These are phyloP conservation scores for Purshia tridentata DNA, from an alignment of 306 rosid species.

Conservation along the genomic window DNA sequence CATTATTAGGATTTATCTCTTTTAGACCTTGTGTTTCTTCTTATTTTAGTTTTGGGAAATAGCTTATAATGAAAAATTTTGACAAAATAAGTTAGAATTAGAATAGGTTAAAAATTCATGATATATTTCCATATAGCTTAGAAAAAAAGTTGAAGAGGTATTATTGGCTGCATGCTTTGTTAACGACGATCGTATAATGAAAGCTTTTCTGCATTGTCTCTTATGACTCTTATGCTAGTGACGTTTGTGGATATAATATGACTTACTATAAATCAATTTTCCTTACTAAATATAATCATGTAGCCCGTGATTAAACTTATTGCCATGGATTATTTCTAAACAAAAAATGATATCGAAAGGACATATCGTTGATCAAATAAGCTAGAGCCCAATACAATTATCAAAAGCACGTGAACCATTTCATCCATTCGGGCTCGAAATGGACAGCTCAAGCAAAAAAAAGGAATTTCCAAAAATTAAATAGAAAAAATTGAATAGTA, in stretches of 20 bases:
- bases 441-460: constrained; percentile 40
- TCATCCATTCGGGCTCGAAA: constrained; percentile 34
- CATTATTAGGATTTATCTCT: no score
- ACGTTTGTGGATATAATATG: background rate
- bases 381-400: constrained; percentile 25
- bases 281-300: background rate
- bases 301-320: background rate
- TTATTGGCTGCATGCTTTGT: constrained; percentile 13
- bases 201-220: background rate
- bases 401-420: constrained; percentile 41
- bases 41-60: no score
- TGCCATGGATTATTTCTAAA: no score
- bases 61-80: no score
- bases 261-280: background rate
- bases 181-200: background rate
- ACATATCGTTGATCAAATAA: background rate
- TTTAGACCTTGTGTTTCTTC: no score
- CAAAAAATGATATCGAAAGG: background rate
- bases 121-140: no score
- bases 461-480: constrained; percentile 31
- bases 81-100: no score
- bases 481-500: background rate
- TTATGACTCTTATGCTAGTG: background rate
- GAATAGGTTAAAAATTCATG: no score
- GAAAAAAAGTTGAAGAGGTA: background rate